phyloP scores from a whole-genome alignment of 495 filamentous ascomycete species.

The Penicillium antarcticum region DNA sequence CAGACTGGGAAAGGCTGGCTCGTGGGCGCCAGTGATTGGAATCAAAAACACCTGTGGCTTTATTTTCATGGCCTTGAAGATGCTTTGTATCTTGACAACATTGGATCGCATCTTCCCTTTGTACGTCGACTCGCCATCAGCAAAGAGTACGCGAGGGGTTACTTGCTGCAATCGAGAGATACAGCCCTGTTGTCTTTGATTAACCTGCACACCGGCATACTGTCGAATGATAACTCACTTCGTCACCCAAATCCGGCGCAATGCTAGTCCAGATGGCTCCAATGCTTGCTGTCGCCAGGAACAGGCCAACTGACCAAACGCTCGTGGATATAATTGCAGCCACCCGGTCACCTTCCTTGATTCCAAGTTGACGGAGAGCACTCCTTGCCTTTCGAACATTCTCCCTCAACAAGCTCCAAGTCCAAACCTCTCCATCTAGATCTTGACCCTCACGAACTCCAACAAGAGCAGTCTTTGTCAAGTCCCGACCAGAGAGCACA shows the following conservation, averaged over 20 bases:
- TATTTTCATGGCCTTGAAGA: conserved; percentile 39
- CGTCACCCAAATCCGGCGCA: conserved; percentile 68
- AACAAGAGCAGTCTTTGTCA: conserved; percentile 53
- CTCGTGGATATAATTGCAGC: conserved; percentile 67
- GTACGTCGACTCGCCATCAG: conserved; percentile 68
- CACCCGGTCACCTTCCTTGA: conserved; percentile 60
- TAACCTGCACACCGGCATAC: not conserved
- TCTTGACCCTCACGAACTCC: conserved; percentile 66
- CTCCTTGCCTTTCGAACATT: conserved; percentile 49
- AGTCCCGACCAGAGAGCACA: conserved; percentile 50
- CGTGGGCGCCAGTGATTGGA: conserved; percentile 21
- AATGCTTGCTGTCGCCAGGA: conserved; percentile 55
- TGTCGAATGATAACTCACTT: conserved; percentile 1
- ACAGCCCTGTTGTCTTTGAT: conserved; percentile 47
- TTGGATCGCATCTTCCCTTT: conserved; percentile 55
- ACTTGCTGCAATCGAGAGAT: conserved; percentile 66
- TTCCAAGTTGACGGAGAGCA: conserved; percentile 51
- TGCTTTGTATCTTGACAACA: conserved; percentile 40
- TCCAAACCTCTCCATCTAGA: conserved; percentile 49
- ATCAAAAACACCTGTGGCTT: conserved; percentile 40
- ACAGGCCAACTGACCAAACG: conserved; percentile 60
- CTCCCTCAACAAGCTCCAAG: conserved; percentile 55
- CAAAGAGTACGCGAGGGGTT: conserved; percentile 62
- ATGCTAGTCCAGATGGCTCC: conserved; percentile 64
- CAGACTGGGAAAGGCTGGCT: conserved; percentile 40